Evolutionary conservation across 257 asterid genomes (phyloP).

Genomic region (Penstemon barbatus): DNA sequence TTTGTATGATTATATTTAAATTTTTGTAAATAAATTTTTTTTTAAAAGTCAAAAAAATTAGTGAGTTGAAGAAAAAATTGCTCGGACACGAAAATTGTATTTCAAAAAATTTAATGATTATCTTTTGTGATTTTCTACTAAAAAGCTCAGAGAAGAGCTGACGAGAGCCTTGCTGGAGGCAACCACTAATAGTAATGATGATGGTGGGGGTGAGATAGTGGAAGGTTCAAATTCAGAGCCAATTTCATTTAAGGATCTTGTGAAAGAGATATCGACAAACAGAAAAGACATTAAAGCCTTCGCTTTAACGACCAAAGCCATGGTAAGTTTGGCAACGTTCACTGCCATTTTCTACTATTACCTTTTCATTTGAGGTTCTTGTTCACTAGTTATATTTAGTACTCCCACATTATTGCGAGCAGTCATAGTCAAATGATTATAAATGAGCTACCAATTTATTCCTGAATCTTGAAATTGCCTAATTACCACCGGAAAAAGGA

Average conservation of each 20-base stretch:
- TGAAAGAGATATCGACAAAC: constrained; percentile 63
- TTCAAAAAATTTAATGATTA: constrained; percentile 4
- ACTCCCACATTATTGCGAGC: constrained; percentile 4
- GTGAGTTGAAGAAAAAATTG: too few relatives aligned
- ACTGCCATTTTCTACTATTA: not conserved
- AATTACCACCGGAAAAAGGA: not conserved
- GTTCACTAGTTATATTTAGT: not conserved
- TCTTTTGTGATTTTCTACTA: constrained; percentile 27
- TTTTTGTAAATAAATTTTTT: too few relatives aligned
- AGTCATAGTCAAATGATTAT: constrained; percentile 12
- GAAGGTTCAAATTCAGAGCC: constrained; percentile 43
- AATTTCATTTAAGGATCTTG: constrained; percentile 70
- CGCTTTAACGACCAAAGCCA: constrained; percentile 74
- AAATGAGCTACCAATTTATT: constrained; percentile 4
- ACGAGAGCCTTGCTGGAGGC: constrained; percentile 71
- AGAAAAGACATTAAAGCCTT: constrained; percentile 70
- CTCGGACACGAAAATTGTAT: too few relatives aligned
- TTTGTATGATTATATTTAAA: not conserved
- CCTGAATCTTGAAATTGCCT: not conserved
- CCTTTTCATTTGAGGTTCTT: not conserved
- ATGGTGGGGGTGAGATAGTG: constrained; percentile 26
- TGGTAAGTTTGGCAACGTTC: constrained; percentile 49
- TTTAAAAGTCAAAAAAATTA: too few relatives aligned
- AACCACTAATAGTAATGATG: constrained; percentile 37
- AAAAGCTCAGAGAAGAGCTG: constrained; percentile 95